Conservation (phyloP, 129 eudicot genomes). For the Flaveria robusta region DNA sequence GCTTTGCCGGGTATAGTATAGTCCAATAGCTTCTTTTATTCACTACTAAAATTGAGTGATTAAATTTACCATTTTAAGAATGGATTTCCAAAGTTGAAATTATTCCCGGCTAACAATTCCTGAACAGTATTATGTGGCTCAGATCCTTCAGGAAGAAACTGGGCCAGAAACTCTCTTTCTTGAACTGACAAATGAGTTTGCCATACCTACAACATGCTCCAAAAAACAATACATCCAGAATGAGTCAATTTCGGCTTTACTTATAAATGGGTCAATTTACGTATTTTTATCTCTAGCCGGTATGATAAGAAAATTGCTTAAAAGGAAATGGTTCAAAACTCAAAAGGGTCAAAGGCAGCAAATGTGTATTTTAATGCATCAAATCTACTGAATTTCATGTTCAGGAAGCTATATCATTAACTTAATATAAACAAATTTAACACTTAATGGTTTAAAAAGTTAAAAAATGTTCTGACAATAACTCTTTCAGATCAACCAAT, state of each 20-base stretch:
- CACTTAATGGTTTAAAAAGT: neutral
- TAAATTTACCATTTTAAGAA: constrained; percentile 63
- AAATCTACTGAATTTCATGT: neutral
- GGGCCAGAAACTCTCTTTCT: constrained; percentile 70
- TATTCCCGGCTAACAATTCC: constrained; percentile 70
- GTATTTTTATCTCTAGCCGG: neutral
- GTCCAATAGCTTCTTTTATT: constrained; percentile 15
- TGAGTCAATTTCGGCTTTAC: neutral
- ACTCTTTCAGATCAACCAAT: constrained; percentile 10
- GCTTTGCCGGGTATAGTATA: too few relatives aligned
- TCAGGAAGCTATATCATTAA: neutral
- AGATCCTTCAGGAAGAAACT: constrained; percentile 69
- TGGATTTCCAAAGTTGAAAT: constrained; percentile 81
- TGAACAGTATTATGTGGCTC: constrained; percentile 58
- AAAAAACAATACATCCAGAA: constrained; percentile 20
- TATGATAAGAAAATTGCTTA: neutral
- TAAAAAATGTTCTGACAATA: neutral
- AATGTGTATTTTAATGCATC: neutral
- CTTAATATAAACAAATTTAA: neutral
- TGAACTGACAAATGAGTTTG: constrained; percentile 61
- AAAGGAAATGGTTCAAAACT: neutral
- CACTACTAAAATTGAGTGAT: constrained; percentile 10
- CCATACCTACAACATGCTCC: constrained; percentile 67
- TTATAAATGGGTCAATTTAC: neutral
- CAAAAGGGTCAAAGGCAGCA: neutral